Evolutionary conservation across 352 stramenopile species (phyloP), one percentile per base, ranked within the genome.

Genomic region (Phytophthora sp.): DNA sequence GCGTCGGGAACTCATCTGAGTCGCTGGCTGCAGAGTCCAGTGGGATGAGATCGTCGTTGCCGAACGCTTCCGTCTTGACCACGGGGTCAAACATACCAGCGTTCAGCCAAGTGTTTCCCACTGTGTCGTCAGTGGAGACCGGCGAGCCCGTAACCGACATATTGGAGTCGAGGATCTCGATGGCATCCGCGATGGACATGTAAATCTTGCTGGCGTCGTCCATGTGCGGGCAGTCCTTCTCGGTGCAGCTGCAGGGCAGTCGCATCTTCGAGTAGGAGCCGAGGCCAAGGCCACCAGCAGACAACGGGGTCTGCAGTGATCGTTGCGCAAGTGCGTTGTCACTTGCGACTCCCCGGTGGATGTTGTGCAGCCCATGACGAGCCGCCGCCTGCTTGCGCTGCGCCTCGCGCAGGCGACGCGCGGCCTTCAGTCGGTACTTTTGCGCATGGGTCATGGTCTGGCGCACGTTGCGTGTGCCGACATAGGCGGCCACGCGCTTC

Each of bases 381-480:
- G 74, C 74, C 7, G 78, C 72, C 4, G 77, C 72, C 47, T 86
- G 74, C 44, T 83, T 86, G 15, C 74, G 80, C 30, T 81, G 73
- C 7, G 80, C 63, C 18, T 81, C 82, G 8, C 84, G 84, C 50
- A 90, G 70, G 7, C 81, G 80, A 0, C 84, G 76, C 18, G 79
- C 79, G 1, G 79, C 74, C 45, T 92, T 92, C 9, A 89, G 75
- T 0, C 81, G 76, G 63, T 91, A 91, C 69, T 91, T 91, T 63
- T 92, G 83, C 11, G 81, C 83, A 55, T 93, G 83, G 3, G 82
- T 91, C 84, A 93, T 93, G 46, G 84, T 93, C 57, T 93, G 84
- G 12, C 84, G 84, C 66, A 91, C 82, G 8, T 87, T 91, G 54
- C 83, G 82, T 47, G 85, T 92, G 36, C 79, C 83, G 23, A 94